phyloP scores from a whole-genome alignment of 164 flowering plant species.

The Kalanchoe fedtschenkoi region DNA sequence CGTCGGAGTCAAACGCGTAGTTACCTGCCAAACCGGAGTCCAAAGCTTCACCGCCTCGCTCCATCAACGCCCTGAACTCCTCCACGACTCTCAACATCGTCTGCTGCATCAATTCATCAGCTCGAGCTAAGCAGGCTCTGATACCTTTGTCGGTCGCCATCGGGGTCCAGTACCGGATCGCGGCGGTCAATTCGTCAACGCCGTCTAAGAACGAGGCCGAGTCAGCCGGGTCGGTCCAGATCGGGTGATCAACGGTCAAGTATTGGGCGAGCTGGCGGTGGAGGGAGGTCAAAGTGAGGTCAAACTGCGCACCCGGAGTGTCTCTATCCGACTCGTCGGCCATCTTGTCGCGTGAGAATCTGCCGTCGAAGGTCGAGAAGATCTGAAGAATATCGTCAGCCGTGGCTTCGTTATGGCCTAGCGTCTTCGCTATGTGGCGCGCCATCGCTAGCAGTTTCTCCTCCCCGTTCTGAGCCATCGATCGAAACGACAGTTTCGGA shows the following conservation, averaged over 20 bases:
- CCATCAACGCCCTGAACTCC: constrained; percentile 59
- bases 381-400: constrained; percentile 84
- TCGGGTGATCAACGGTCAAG: constrained; percentile 42
- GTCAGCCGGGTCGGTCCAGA: constrained; percentile 73
- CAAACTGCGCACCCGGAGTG: constrained; percentile 20
- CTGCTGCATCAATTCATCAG: constrained; percentile 68
- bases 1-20: constrained; percentile 31
- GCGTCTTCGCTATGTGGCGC: constrained; percentile 83
- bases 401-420: constrained; percentile 67
- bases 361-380: constrained; percentile 76
- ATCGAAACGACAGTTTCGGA: too few species aligned
- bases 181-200: constrained; percentile 47
- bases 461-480: constrained; percentile 64
- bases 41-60: constrained; percentile 38
- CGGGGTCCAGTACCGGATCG: constrained; percentile 47
- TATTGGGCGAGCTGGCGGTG: constrained; percentile 59
- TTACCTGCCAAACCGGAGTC: constrained; percentile 16
- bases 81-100: constrained; percentile 70
- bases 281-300: constrained; percentile 36
- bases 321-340: constrained; percentile 22
- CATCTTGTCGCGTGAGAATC: constrained; percentile 72
- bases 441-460: constrained; percentile 82
- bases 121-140: constrained; percentile 45
- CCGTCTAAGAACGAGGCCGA: constrained; percentile 63
- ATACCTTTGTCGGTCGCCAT: constrained; percentile 39